These are phyloP conservation scores for Hirschioporus abietinus DNA, from an alignment of 768 basidiomycete genomes.

Conservation along the genomic window DNA sequence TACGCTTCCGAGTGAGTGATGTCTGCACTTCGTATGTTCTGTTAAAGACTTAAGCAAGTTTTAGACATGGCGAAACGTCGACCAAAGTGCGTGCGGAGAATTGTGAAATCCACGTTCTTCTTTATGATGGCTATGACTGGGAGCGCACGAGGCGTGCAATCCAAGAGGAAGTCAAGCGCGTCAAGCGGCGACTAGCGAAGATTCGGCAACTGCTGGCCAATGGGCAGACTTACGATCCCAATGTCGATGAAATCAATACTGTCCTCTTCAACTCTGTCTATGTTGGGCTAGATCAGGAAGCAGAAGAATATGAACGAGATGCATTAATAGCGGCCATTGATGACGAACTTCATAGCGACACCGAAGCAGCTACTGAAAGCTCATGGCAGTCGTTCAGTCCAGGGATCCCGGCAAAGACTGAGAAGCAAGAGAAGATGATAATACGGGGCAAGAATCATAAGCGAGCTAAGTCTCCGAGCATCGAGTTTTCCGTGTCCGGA, in stretches of 20 bases:
- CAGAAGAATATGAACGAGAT: slow-evolving; percentile 67
- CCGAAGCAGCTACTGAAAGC: slow-evolving; percentile 70
- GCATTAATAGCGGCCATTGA: slow-evolving; percentile 89
- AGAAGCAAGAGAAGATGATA: slow-evolving; percentile 31
- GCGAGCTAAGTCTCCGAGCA: slow-evolving; percentile 71
- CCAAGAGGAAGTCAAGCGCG: slow-evolving; percentile 82
- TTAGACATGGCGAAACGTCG: slow-evolving; percentile 41
- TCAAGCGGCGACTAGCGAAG: slow-evolving; percentile 79
- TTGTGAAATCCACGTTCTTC: slow-evolving; percentile 58
- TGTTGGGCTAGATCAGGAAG: slow-evolving; percentile 80
- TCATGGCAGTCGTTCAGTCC: slow-evolving; percentile 88
- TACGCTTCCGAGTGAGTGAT: slow-evolving; percentile 41
- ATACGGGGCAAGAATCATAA: slow-evolving; percentile 49
- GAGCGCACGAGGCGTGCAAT: slow-evolving; percentile 75
- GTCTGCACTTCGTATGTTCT: slow-evolving; percentile 5
- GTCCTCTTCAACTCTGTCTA: slow-evolving; percentile 92
- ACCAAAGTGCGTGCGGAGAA: slow-evolving; percentile 53
- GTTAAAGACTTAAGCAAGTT: slow-evolving; percentile 7
- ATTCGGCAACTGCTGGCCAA: slow-evolving; percentile 89
- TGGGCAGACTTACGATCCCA: slow-evolving; percentile 81
- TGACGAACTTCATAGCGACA: slow-evolving; percentile 75
- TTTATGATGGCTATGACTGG: slow-evolving; percentile 98
- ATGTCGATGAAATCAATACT: slow-evolving; percentile 62
- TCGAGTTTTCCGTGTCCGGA: slow-evolving; percentile 75
- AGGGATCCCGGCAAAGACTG: slow-evolving; percentile 28